phyloP scores from a whole-genome alignment of 2,329 filamentous ascomycete species.

The Mycosphaerella sp. region DNA sequence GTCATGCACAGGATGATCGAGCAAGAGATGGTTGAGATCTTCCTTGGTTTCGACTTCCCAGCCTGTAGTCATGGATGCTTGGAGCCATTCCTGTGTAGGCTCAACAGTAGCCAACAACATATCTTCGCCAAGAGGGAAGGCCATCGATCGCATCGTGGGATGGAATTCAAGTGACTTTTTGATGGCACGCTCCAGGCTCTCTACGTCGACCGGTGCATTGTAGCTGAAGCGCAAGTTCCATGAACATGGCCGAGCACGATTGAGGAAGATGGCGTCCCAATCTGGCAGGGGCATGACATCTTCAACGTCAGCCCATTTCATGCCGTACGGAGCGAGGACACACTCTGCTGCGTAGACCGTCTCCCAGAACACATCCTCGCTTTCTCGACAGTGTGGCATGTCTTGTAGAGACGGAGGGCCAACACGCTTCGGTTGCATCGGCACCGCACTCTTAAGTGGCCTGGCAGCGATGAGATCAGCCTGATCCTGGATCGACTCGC shows the following conservation, averaged over 20 bases:
- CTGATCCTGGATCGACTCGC: constrained; percentile 30
- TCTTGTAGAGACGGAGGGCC: constrained; percentile 29
- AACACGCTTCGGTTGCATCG: constrained; percentile 20
- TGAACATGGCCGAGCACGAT: constrained; percentile 27
- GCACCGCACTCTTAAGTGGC: constrained; percentile 17
- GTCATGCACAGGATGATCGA: constrained; percentile 28
- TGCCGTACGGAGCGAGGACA: constrained; percentile 22
- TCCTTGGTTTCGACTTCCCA: constrained; percentile 29
- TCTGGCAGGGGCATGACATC: constrained; percentile 32
- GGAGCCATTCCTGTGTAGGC: constrained; percentile 25
- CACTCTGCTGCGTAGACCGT: constrained; percentile 24
- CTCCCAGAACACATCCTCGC: constrained; percentile 22
- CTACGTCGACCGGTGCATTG: constrained; percentile 21
- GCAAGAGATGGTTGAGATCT: constrained; percentile 26
- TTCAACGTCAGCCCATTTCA: constrained; percentile 32
- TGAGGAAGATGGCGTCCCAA: constrained; percentile 31
- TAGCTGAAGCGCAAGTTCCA: constrained; percentile 32
- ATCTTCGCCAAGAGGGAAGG: constrained; percentile 24
- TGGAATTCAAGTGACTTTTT: constrained; percentile 28
- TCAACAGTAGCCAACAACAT: constrained; percentile 28
- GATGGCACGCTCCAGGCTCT: constrained; percentile 24
- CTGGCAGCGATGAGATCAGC: constrained; percentile 28
- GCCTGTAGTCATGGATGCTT: constrained; percentile 27
- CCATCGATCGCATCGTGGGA: constrained; percentile 29
- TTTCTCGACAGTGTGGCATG: constrained; percentile 27